Percentiles rank a stretch among this genome's conserved stretches.
phyloP scores from a whole-genome alignment of 2,329 filamentous ascomycete species.

The Helotiales sp. region DNA sequence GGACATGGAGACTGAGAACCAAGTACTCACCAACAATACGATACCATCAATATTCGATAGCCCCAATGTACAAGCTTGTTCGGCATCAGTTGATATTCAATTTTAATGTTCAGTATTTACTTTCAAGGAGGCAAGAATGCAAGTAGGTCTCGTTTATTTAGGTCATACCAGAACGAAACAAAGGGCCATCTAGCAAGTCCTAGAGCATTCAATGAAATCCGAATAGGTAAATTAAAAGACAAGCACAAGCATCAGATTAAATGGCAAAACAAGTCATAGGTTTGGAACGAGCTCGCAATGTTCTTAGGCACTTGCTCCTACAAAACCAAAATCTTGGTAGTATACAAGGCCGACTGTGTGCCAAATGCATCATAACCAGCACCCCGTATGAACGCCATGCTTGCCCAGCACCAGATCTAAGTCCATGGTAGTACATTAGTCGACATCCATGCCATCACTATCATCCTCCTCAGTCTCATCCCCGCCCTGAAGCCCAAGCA shows the following conservation, averaged over 20 bases:
- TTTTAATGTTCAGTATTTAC: no score
- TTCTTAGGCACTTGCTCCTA: not conserved
- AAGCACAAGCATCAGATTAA: not conserved
- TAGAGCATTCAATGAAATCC: no score
- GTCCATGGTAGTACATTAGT: slow-evolving; percentile 16
- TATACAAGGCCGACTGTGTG: not conserved
- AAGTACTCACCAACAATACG: no score
- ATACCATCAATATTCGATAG: no score
- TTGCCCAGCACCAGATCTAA: not conserved
- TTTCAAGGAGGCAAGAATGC: no score
- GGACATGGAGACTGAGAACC: no score
- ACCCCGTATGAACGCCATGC: not conserved
- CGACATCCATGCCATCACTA: slow-evolving; percentile 35
- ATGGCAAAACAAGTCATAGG: not conserved
- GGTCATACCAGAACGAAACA: no score
- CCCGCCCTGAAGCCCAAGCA: slow-evolving; percentile 31
- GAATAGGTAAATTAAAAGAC: not conserved
- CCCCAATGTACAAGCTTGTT: no score
- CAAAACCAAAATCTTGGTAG: not conserved
- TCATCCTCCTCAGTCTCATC: slow-evolving; percentile 37
- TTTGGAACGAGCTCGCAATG: not conserved
- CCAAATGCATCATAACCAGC: not conserved
- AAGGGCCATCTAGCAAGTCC: no score
- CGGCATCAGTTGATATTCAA: no score
- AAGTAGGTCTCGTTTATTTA: no score